Percentiles rank a stretch among this genome's conserved stretches.
These are phyloP conservation scores for Sugiyamaella smithiae DNA, from an alignment of 805 yeast genomes.

Conservation along the genomic window DNA sequence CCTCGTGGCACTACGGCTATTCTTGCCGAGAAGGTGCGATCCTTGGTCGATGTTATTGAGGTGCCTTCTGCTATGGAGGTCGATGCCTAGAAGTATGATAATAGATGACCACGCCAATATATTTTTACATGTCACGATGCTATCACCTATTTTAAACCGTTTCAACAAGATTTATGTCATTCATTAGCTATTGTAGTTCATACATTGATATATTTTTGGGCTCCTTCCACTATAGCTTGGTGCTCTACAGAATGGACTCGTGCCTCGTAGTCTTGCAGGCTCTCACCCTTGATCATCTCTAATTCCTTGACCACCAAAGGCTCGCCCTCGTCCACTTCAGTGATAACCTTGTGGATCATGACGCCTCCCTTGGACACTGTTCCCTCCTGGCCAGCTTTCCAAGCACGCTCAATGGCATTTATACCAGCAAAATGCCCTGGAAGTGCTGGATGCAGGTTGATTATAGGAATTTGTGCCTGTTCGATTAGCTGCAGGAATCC, in stretches of 20 bases:
- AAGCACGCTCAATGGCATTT: constrained; percentile 94
- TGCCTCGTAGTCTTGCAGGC: constrained; percentile 73
- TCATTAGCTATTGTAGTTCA: too few species aligned
- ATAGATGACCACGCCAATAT: background rate
- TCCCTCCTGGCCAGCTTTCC: constrained; percentile 91
- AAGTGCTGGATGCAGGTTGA: constrained; percentile 93
- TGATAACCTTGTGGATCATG: constrained; percentile 96
- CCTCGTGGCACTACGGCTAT: constrained; percentile 93
- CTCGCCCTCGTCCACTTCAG: constrained; percentile 91
- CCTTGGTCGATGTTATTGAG: constrained; percentile 67
- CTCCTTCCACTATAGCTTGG: constrained; percentile 89
- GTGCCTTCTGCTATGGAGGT: constrained; percentile 50
- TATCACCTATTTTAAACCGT: background rate
- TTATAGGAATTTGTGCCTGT: constrained; percentile 65
- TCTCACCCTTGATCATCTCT: constrained; percentile 65
- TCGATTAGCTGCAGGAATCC: constrained; percentile 66
- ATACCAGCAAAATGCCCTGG: constrained; percentile 98
- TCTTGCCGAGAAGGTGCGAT: constrained; percentile 62
- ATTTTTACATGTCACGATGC: background rate
- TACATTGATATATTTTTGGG: constrained; percentile 36
- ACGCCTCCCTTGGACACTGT: constrained; percentile 76
- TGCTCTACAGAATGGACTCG: constrained; percentile 87
- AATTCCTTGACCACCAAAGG: constrained; percentile 83
- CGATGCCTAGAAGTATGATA: constrained; percentile 31
- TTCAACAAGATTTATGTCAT: too few species aligned